Conservation (phyloP, 441 rosid species). For the Capsella rubella region DNA sequence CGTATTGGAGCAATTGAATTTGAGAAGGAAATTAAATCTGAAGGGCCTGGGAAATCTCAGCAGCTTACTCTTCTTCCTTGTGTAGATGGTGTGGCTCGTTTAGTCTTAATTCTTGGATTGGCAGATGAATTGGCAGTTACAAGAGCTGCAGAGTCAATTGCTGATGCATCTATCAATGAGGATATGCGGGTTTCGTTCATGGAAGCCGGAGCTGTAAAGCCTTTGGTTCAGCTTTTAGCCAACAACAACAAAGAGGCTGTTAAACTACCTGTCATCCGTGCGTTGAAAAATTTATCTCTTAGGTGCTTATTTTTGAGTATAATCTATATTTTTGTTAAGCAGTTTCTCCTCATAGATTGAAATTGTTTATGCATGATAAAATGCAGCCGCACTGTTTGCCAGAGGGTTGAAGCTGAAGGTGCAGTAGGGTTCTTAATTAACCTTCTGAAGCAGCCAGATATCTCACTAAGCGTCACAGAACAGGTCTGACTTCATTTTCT, state of each 20-base stretch:
- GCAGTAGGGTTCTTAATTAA: slow-evolving; percentile 57
- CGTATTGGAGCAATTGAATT: slow-evolving; percentile 80
- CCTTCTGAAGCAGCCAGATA: slow-evolving; percentile 57
- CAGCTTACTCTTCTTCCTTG: slow-evolving; percentile 71
- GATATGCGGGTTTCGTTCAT: slow-evolving; percentile 76
- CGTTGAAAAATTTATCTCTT: slow-evolving; percentile 77
- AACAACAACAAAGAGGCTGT: slow-evolving; percentile 58
- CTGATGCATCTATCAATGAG: slow-evolving; percentile 78
- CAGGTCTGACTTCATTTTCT: slow-evolving; percentile 54
- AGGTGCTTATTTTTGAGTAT: slow-evolving; percentile 51
- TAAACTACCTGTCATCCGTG: slow-evolving; percentile 54
- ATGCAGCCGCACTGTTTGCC: slow-evolving; percentile 71
- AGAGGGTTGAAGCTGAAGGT: slow-evolving; percentile 75
- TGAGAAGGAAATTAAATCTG: slow-evolving; percentile 59
- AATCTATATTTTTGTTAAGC: neutral
- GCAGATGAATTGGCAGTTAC: slow-evolving; percentile 69
- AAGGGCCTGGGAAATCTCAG: slow-evolving; percentile 45
- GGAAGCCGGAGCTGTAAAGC: slow-evolving; percentile 85
- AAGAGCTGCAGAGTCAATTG: slow-evolving; percentile 80
- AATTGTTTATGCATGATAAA: neutral
- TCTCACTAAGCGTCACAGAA: slow-evolving; percentile 56
- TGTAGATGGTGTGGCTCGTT: slow-evolving; percentile 84
- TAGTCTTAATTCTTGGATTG: slow-evolving; percentile 81
- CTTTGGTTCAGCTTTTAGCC: slow-evolving; percentile 68
- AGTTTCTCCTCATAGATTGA: slow-evolving; percentile 20